Percentiles rank a stretch among this genome's conserved stretches.
Evolutionary conservation across 768 basidiomycete genomes (phyloP).

Genomic region (Candolleomyces aberdarensis): DNA sequence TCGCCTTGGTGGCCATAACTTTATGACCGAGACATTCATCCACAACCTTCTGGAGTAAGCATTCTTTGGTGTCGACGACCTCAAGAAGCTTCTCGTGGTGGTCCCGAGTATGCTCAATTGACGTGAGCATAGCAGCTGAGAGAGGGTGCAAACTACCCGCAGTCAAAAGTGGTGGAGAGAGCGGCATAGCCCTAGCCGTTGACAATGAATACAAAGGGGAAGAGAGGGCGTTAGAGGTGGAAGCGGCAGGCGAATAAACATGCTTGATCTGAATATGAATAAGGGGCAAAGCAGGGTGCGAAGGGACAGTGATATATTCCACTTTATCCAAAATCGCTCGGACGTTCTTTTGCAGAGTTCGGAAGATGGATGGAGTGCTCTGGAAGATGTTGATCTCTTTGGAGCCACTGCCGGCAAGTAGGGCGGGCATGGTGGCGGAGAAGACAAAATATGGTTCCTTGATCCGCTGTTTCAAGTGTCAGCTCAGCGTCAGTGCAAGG

Average conservation of each 20-base stretch:
- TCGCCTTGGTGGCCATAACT: conserved; percentile 82
- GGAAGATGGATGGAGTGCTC: conserved; percentile 71
- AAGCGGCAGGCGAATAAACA: too few species aligned
- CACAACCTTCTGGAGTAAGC: conserved; percentile 85
- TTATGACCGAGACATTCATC: conserved; percentile 81
- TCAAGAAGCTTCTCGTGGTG: conserved; percentile 43
- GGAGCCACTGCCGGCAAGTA: conserved; percentile 84
- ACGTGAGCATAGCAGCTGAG: conserved; percentile 13
- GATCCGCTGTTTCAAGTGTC: conserved; percentile 60
- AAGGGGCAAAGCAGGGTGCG: conserved; percentile 81
- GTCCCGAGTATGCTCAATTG: conserved; percentile 39
- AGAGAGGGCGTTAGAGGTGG: too few species aligned
- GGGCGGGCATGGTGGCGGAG: conserved; percentile 90
- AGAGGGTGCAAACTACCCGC: conserved; percentile 17
- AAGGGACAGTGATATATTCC: conserved; percentile 79
- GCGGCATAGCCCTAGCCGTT: conserved; percentile 17
- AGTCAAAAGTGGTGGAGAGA: conserved; percentile 18
- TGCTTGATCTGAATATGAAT: conserved; percentile 70
- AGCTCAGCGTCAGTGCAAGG: neutral
- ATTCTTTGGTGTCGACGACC: conserved; percentile 70
- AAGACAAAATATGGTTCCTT: conserved; percentile 95
- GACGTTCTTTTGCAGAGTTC: conserved; percentile 77
- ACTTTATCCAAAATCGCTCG: conserved; percentile 74
- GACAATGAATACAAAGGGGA: too few species aligned
- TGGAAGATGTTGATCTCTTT: conserved; percentile 81